Percentiles rank a stretch among this genome's conserved stretches.
These are phyloP conservation scores for Colletotrichum chrysophilum DNA, from an alignment of 2,329 filamentous ascomycete species.

Conservation along the genomic window DNA sequence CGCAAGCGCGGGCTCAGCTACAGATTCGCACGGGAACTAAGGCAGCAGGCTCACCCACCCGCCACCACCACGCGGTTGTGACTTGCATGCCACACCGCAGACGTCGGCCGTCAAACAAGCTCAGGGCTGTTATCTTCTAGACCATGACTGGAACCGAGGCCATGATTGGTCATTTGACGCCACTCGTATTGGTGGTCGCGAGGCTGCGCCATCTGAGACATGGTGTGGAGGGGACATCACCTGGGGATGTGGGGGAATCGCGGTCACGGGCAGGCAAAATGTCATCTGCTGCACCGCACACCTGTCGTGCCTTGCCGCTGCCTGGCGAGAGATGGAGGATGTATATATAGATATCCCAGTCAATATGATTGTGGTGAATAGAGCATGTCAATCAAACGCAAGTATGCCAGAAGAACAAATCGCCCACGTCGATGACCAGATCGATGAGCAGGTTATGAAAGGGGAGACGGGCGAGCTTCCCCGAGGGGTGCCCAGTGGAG, in stretches of 20 bases:
- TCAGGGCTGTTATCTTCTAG: background rate
- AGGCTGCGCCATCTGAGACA: constrained; percentile 7
- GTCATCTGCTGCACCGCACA: constrained; percentile 6
- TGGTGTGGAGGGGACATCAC: constrained; percentile 1
- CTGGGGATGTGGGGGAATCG: background rate
- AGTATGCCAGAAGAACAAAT: background rate
- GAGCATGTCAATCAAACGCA: background rate
- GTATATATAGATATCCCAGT: background rate
- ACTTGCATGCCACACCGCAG: background rate
- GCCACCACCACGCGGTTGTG: background rate
- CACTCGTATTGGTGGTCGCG: background rate
- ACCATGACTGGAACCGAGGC: background rate
- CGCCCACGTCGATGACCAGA: background rate
- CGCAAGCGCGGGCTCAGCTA: background rate
- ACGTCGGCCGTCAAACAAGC: background rate
- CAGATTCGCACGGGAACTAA: constrained; percentile 2
- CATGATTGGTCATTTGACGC: constrained; percentile 13
- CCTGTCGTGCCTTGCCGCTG: background rate
- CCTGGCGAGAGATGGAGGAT: background rate
- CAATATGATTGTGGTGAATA: background rate
- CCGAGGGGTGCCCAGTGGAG: constrained; percentile 6
- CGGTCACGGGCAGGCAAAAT: constrained; percentile 9
- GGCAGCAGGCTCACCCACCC: background rate
- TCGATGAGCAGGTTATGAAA: background rate
- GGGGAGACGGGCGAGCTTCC: background rate